A percentile compares a stretch with the other conserved stretches of the same genome.
These are phyloP conservation scores for Fusarium annulatum DNA, from an alignment of 2,329 filamentous ascomycete genomes.

Conservation along the genomic window DNA sequence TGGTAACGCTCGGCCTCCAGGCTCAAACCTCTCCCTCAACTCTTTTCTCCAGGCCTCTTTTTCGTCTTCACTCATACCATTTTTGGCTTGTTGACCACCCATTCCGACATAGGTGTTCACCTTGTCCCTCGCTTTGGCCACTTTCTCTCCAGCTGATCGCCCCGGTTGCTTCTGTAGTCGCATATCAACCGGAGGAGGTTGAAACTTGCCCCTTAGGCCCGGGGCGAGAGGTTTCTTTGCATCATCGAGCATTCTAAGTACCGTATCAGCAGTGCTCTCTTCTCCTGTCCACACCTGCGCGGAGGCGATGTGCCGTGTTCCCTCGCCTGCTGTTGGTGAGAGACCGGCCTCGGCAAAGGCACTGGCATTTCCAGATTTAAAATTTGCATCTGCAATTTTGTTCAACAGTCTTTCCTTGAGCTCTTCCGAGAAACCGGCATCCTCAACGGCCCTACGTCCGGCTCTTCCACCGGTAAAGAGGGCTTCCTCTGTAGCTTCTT, in stretches of 20 bases:
- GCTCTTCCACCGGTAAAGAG: slow-evolving; percentile 68
- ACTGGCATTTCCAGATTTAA: slow-evolving; percentile 61
- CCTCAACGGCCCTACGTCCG: slow-evolving; percentile 68
- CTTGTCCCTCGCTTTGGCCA: slow-evolving; percentile 67
- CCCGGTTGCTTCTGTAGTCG: slow-evolving; percentile 56
- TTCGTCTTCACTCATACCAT: slow-evolving; percentile 75
- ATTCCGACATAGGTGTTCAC: slow-evolving; percentile 63
- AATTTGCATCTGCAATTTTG: slow-evolving; percentile 66
- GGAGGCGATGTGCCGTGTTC: slow-evolving; percentile 74
- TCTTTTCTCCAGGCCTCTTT: slow-evolving; percentile 76
- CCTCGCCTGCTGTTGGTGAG: slow-evolving; percentile 70
- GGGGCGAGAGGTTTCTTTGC: slow-evolving; percentile 75
- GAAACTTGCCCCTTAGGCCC: slow-evolving; percentile 59
- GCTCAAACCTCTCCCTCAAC: slow-evolving; percentile 83
- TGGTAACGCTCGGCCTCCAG: slow-evolving; percentile 77
- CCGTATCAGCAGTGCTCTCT: slow-evolving; percentile 79
- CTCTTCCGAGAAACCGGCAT: slow-evolving; percentile 72
- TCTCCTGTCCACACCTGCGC: slow-evolving; percentile 81
- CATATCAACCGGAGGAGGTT: slow-evolving; percentile 64
- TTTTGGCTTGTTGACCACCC: slow-evolving; percentile 60
- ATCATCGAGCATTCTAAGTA: slow-evolving; percentile 87
- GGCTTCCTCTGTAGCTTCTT: slow-evolving; percentile 72
- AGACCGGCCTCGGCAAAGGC: slow-evolving; percentile 62
- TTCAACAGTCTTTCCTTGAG: slow-evolving; percentile 68
- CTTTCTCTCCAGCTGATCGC: slow-evolving; percentile 58